Conservation (phyloP, 345 rosid genomes). For the Salix dunnii region DNA sequence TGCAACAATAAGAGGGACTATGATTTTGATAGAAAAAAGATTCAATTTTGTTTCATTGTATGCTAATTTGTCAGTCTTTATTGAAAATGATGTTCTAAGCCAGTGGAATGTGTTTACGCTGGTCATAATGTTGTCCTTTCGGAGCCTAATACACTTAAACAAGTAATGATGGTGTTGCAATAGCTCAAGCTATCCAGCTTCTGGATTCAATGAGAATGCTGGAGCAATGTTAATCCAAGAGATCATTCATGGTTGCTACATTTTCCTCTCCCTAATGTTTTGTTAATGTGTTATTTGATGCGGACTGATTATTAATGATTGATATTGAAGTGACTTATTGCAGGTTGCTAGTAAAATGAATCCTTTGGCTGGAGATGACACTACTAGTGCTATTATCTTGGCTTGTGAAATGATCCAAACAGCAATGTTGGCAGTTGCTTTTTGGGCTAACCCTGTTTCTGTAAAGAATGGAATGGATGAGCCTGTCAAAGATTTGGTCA, state of each 20-base stretch:
- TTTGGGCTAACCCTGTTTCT: slow-evolving; percentile 80
- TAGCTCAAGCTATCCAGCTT: slow-evolving; percentile 67
- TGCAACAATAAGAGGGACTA: no score
- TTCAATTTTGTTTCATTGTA: no score
- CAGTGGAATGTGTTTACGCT: slow-evolving; percentile 27
- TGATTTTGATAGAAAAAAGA: no score
- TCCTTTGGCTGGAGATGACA: slow-evolving; percentile 86
- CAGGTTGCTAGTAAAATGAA: slow-evolving; percentile 86
- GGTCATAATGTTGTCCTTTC: slow-evolving; percentile 78
- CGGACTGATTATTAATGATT: not conserved
- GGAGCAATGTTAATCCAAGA: slow-evolving; percentile 82
- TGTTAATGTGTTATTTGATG: not conserved
- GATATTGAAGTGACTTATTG: slow-evolving; percentile 20
- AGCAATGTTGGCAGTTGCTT: slow-evolving; percentile 66
- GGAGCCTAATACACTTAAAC: slow-evolving; percentile 54
- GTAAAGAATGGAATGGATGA: slow-evolving; percentile 63
- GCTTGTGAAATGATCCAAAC: slow-evolving; percentile 74
- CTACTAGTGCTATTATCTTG: slow-evolving; percentile 76
- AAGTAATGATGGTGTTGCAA: slow-evolving; percentile 83
- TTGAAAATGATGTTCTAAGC: not conserved
- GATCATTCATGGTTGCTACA: slow-evolving; percentile 71
- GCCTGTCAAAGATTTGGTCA: slow-evolving; percentile 54
- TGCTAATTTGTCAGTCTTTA: not conserved
- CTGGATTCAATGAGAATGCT: slow-evolving; percentile 65
- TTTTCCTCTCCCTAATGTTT: slow-evolving; percentile 17